These are phyloP conservation scores for Corniculantispora saksenae DNA, from an alignment of 2,329 filamentous ascomycete genomes.

Conservation along the genomic window DNA sequence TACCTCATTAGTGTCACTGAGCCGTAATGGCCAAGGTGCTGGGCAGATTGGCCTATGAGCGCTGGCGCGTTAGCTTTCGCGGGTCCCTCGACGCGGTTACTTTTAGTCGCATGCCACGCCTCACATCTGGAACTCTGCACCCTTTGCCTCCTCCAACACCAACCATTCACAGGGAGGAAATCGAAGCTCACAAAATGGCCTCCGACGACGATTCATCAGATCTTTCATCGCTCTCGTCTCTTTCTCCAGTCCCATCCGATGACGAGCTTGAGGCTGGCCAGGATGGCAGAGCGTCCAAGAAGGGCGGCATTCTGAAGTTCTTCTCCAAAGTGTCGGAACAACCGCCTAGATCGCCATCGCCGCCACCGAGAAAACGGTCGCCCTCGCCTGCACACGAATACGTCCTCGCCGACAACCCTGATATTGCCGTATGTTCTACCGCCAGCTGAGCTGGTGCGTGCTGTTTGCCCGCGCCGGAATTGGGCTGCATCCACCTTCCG, in stretches of 20 bases:
- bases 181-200: slow-evolving; percentile 48
- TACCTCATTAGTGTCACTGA: slow-evolving; percentile 13
- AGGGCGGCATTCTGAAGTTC: slow-evolving; percentile 66
- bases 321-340: slow-evolving; percentile 59
- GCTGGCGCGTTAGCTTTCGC: slow-evolving; percentile 28
- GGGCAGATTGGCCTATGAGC: slow-evolving; percentile 17
- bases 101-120: slow-evolving; percentile 22
- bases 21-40: background rate
- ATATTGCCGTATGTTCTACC: slow-evolving; percentile 77
- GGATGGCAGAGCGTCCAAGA: slow-evolving; percentile 41
- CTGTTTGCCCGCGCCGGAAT: background rate
- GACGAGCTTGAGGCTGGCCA: slow-evolving; percentile 51
- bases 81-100: slow-evolving; percentile 27
- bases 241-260: slow-evolving; percentile 47
- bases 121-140: slow-evolving; percentile 12
- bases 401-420: slow-evolving; percentile 84
- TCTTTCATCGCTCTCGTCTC: slow-evolving; percentile 58
- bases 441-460: background rate
- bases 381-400: slow-evolving; percentile 90
- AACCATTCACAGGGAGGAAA: slow-evolving; percentile 32
- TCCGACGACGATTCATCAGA: slow-evolving; percentile 64
- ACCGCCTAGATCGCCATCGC: slow-evolving; percentile 59
- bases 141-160: slow-evolving; percentile 34
- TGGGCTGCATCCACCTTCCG: slow-evolving; percentile 25
- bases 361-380: slow-evolving; percentile 74